Conservation (phyloP, 2,329 filamentous ascomycete genomes). For the Fusarium cicatricum region DNA sequence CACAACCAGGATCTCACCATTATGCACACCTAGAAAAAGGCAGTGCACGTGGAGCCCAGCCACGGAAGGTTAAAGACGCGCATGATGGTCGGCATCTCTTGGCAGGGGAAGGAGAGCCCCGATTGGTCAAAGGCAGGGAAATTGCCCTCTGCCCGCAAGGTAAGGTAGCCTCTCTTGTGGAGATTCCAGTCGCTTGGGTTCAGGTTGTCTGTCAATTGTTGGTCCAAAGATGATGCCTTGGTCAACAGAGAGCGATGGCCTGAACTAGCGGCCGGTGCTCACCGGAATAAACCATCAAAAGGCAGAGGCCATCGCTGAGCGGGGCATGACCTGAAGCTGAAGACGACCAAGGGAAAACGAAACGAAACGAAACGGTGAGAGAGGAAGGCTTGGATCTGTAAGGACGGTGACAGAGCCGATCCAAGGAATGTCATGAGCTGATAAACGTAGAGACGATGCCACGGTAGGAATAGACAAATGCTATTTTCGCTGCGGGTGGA, state of each 20-base stretch:
- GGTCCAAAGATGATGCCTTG: too few species aligned
- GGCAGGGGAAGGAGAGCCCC: conserved; percentile 27
- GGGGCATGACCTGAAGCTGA: conserved; percentile 31
- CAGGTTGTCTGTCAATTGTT: background rate
- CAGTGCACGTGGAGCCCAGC: background rate
- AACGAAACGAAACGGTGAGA: conserved; percentile 34
- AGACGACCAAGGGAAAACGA: conserved; percentile 21
- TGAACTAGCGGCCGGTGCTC: conserved; percentile 8
- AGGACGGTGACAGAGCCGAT: too few species aligned
- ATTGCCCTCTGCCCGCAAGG: conserved; percentile 20
- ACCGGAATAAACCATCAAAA: conserved; percentile 17
- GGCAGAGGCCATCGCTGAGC: background rate
- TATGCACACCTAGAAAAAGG: background rate
- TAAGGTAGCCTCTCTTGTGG: conserved; percentile 20
- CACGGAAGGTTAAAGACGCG: background rate
- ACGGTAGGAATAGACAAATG: conserved; percentile 2
- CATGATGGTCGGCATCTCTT: conserved; percentile 23
- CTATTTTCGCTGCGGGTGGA: conserved; percentile 13
- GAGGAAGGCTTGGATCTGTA: background rate
- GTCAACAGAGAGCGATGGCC: background rate
- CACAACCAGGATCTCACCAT: background rate
- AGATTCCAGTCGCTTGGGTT: background rate
- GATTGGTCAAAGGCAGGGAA: conserved; percentile 23
- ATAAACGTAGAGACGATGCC: conserved; percentile 6
- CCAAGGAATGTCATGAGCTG: conserved; percentile 12